Percentiles rank a stretch among this genome's conserved stretches.
phyloP scores from a whole-genome alignment of 768 basidiomycete species.

The Naematelia aurantialba region DNA sequence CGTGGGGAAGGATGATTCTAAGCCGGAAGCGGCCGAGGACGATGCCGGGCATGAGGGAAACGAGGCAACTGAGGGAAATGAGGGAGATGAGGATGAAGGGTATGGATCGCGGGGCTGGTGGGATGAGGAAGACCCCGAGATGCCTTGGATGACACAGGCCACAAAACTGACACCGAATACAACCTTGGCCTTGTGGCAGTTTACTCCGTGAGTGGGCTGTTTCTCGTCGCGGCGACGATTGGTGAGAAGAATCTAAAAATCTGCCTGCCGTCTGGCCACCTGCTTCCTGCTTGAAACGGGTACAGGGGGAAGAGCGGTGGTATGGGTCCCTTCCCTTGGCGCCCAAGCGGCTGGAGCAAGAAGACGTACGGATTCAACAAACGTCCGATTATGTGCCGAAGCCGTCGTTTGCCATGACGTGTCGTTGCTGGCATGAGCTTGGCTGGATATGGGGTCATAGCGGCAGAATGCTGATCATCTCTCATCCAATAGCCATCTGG shows the following conservation, averaged over 20 bases:
- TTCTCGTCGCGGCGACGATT: background rate
- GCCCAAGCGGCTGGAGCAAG: too few relatives aligned
- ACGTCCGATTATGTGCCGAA: background rate
- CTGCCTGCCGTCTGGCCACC: too few relatives aligned
- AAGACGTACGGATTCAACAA: too few relatives aligned
- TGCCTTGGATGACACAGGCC: conserved; percentile 41
- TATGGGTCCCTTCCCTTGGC: too few relatives aligned
- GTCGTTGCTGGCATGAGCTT: too few relatives aligned
- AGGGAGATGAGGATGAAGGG: conserved; percentile 13
- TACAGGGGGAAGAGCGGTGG: too few relatives aligned
- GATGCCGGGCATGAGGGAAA: conserved; percentile 6
- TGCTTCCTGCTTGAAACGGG: too few relatives aligned
- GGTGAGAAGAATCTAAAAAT: too few relatives aligned
- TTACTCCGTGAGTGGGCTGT: conserved; percentile 41
- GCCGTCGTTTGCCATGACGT: too few relatives aligned
- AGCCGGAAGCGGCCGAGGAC: background rate
- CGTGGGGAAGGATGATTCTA: background rate
- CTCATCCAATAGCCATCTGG: conserved; percentile 34
- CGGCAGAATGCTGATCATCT: background rate
- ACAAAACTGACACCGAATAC: conserved; percentile 42
- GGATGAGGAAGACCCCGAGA: conserved; percentile 42
- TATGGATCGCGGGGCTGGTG: conserved; percentile 38
- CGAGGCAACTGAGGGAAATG: conserved; percentile 11
- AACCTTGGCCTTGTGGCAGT: conserved; percentile 47
- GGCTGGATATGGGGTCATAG: too few relatives aligned